Conservation (phyloP, 2,329 filamentous ascomycete genomes). For the Phialophora chinensis region DNA sequence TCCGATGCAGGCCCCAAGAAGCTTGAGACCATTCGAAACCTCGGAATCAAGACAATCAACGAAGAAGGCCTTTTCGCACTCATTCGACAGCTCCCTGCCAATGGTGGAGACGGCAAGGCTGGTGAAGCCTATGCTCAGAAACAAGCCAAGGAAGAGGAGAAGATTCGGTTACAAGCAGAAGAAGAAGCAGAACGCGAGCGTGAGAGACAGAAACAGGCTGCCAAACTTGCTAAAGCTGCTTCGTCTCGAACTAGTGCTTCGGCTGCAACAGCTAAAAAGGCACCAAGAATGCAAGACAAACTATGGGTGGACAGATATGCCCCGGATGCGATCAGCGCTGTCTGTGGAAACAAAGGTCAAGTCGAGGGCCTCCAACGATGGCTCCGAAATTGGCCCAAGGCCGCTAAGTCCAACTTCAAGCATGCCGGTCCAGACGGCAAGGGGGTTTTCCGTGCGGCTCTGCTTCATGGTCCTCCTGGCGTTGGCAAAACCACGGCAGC, state of each 20-base stretch:
- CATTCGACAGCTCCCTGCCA: constrained; percentile 78
- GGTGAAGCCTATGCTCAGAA: constrained; percentile 86
- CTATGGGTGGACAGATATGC: constrained; percentile 97
- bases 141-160: constrained; percentile 81
- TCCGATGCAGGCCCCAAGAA: constrained; percentile 93
- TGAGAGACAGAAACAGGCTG: constrained; percentile 52
- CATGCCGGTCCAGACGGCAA: constrained; percentile 82
- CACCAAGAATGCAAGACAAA: constrained; percentile 62
- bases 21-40: constrained; percentile 78
- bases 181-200: constrained; percentile 87
- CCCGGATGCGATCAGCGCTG: constrained; percentile 80
- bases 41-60: constrained; percentile 87
- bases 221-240: constrained; percentile 52
- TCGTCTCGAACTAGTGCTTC: constrained; percentile 49
- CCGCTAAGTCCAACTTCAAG: constrained; percentile 80
- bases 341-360: constrained; percentile 89
- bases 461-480: constrained; percentile 91
- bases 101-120: constrained; percentile 85
- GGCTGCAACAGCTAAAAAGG: constrained; percentile 49
- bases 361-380: constrained; percentile 90
- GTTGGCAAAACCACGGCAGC: constrained; percentile 98
- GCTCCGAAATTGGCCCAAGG: constrained; percentile 81
- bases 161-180: constrained; percentile 76
- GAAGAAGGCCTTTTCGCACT: constrained; percentile 90
- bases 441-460: constrained; percentile 84